Conservation (phyloP, 164 flowering plant species). For the Liriodendron chinense region DNA sequence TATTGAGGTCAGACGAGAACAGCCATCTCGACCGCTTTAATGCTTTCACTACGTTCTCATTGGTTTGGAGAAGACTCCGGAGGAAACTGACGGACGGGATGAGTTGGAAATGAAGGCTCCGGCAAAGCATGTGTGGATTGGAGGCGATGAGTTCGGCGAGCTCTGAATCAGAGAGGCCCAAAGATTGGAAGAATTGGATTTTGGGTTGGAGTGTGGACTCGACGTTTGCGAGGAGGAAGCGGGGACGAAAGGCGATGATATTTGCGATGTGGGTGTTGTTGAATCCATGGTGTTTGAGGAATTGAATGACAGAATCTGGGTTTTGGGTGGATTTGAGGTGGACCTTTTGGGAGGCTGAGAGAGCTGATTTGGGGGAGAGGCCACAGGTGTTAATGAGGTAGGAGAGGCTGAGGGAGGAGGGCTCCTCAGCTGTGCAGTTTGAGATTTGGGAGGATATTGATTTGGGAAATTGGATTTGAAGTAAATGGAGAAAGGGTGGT, state of each 20-base stretch:
- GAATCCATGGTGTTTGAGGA: slow-evolving; percentile 9
- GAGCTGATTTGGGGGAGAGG: slow-evolving; percentile 9
- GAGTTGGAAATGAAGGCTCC: slow-evolving; percentile 3
- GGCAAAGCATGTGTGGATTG: neutral
- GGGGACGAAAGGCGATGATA: slow-evolving; percentile 5
- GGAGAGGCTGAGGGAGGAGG: neutral
- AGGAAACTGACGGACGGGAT: slow-evolving; percentile 5
- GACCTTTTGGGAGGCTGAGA: neutral
- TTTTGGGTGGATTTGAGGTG: neutral
- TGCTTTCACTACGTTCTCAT: slow-evolving; percentile 5
- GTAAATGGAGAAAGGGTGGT: neutral
- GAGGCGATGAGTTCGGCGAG: slow-evolving; percentile 1
- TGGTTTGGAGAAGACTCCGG: neutral
- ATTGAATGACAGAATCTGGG: slow-evolving; percentile 9
- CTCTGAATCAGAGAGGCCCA: slow-evolving; percentile 12
- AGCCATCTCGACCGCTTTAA: slow-evolving; percentile 4
- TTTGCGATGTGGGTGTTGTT: slow-evolving; percentile 5
- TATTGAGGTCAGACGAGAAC: neutral
- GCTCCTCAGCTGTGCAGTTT: neutral
- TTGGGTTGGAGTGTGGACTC: slow-evolving; percentile 14
- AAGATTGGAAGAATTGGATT: slow-evolving; percentile 3
- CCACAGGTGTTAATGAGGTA: slow-evolving; percentile 11
- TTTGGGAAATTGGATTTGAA: neutral
- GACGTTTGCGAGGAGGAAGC: neutral
- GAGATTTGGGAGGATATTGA: neutral